These are phyloP conservation scores for Ilex asprella DNA, from an alignment of 257 asterid species.

Conservation along the genomic window DNA sequence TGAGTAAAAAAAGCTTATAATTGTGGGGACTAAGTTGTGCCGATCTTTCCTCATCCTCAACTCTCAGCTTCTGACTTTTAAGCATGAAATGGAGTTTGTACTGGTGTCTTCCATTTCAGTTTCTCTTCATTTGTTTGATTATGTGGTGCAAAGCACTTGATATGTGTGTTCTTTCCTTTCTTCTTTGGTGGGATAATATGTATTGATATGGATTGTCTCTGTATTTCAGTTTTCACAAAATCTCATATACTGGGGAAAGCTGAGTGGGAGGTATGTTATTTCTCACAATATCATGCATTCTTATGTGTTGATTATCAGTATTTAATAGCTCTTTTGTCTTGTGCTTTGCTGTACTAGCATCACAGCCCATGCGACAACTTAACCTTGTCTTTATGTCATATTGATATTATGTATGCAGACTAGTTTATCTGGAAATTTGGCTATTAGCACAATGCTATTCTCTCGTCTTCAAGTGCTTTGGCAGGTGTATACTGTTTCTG, in stretches of 20 bases:
- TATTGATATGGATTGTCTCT: not conserved
- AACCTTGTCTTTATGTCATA: not conserved
- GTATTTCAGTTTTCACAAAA: conserved; percentile 22
- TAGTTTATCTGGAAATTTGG: conserved; percentile 20
- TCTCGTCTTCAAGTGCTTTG: conserved; percentile 42
- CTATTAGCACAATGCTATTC: conserved; percentile 32
- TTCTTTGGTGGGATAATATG: not conserved
- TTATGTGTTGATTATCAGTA: not conserved
- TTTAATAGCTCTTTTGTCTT: not conserved
- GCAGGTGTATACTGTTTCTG: conserved; percentile 31
- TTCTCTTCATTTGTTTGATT: no score
- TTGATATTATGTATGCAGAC: conserved; percentile 17
- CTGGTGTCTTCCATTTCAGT: no score
- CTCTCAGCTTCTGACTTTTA: no score
- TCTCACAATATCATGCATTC: conserved; percentile 7
- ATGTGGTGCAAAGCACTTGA: not conserved
- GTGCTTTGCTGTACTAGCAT: not conserved
- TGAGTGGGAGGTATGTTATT: conserved; percentile 23
- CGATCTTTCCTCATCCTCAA: no score
- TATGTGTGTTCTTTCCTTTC: not conserved
- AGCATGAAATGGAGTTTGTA: no score
- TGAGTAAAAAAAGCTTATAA: no score
- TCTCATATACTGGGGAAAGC: conserved; percentile 14
- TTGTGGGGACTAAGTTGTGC: no score
- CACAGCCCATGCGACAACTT: not conserved